Percentiles rank a stretch among this genome's conserved stretches.
phyloP scores from a whole-genome alignment of 352 stramenopile species.

The Phytophthora meadii region DNA sequence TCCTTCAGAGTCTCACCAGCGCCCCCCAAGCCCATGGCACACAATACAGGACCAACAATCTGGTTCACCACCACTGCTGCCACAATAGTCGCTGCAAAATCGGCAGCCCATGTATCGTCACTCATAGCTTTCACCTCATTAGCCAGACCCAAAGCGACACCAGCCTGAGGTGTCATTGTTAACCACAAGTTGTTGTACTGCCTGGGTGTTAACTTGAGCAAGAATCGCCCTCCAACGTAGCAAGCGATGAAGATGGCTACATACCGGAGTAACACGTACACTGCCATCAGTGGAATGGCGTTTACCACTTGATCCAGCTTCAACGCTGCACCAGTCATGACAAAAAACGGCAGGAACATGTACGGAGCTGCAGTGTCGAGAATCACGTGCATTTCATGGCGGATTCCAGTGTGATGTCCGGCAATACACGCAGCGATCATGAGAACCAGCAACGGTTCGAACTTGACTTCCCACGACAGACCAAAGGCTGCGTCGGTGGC shows the following conservation, averaged over 20 bases:
- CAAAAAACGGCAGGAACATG: constrained; percentile 80
- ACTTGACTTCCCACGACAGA: constrained; percentile 73
- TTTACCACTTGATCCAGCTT: constrained; percentile 74
- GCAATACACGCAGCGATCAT: constrained; percentile 74
- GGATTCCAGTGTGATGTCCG: constrained; percentile 63
- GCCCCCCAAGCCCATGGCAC: constrained; percentile 54
- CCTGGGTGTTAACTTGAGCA: constrained; percentile 63
- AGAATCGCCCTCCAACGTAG: constrained; percentile 63
- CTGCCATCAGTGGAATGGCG: constrained; percentile 68
- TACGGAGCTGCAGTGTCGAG: constrained; percentile 68
- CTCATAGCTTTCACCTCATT: constrained; percentile 69
- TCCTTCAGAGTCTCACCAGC: constrained; percentile 57
- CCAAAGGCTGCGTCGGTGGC: constrained; percentile 54
- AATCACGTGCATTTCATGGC: constrained; percentile 81
- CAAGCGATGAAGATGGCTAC: constrained; percentile 71
- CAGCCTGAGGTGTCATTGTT: constrained; percentile 75
- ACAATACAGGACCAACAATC: constrained; percentile 71
- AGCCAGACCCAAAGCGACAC: constrained; percentile 64
- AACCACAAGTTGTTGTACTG: constrained; percentile 83
- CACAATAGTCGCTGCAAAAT: constrained; percentile 74
- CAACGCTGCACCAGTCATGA: constrained; percentile 72
- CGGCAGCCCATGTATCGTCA: constrained; percentile 53
- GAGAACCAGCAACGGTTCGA: constrained; percentile 70
- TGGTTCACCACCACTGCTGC: constrained; percentile 76
- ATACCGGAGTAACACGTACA: constrained; percentile 69